Evolutionary conservation across 2,329 filamentous ascomycete genomes (phyloP), one percentile per base, ranked within the genome.

Genomic region (Sporothrix euskadiensis): DNA sequence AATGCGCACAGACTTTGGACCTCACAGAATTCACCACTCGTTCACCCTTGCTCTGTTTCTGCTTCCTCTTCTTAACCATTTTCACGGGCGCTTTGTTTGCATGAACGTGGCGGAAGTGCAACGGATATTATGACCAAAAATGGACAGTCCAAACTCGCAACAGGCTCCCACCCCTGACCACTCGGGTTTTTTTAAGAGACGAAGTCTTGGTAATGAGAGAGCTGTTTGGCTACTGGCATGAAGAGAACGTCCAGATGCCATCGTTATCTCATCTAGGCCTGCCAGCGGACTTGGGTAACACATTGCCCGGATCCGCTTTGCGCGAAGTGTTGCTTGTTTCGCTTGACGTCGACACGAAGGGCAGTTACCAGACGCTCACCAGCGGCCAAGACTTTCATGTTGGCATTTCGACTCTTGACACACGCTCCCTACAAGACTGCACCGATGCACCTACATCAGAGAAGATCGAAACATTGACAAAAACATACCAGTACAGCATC

Each of bases 191-290:
- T 44, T 35, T 66, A 12, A 19, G 30, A 44, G 35, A 47, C 26
- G 61, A 66, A 66, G 61, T 66, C 35, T 26, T 66, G n/a, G 61
- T n/a, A 10, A 41, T 66, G 61, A 35, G 61, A 66, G 22, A 8
- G 61, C 39, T 66, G 35, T 66, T 66, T 14, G 61, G 61, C 39
- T 66, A 47, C 44, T 47, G 39, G 61, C 61, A 66, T 16, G 16
- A 66, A 14, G 61, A 66, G 6, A 10, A 4, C 19, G 39, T 16
- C 10, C 19, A 56, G 10, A 12, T n/a, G 3, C 4, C n/a, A 2
- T 56, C 26, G 26, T 56, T 14, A 9, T n/a, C 7, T 8, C 8
- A 26, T n/a, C n/a, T n/a, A 30, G 7, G n/a, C 26, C 14, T 56
- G n/a, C 52, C 52, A 56, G 14, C 52, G 14, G n/a, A 26, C 26